Conservation (phyloP, 768 basidiomycete species). For the Mycena amicta region DNA sequence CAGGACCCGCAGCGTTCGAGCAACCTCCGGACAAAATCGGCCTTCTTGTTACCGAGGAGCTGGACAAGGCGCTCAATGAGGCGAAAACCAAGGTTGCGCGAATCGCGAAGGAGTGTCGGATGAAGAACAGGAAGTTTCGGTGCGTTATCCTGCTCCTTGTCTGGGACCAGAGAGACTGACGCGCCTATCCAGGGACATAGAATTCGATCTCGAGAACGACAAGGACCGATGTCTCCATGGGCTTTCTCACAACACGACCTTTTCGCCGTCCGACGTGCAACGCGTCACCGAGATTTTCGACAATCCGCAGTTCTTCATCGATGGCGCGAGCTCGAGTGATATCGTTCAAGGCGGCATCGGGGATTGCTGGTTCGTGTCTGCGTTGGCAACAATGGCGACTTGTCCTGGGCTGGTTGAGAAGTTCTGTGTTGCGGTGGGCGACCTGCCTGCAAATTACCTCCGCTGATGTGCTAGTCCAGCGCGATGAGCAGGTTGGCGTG, state of each 20-base stretch:
- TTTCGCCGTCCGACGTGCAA: slow-evolving; percentile 41
- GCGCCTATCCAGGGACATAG: slow-evolving; percentile 55
- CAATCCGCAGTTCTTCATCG: slow-evolving; percentile 51
- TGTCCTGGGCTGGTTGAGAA: slow-evolving; percentile 48
- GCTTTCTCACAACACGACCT: slow-evolving; percentile 24
- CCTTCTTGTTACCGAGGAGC: slow-evolving; percentile 45
- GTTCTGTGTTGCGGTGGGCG: slow-evolving; percentile 50
- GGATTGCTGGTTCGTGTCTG: slow-evolving; percentile 58
- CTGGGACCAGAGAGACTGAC: too few relatives aligned
- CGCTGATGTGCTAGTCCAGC: slow-evolving; percentile 37
- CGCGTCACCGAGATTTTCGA: slow-evolving; percentile 56
- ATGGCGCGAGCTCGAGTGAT: slow-evolving; percentile 45
- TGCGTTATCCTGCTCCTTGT: too few relatives aligned
- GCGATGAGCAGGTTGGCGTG: slow-evolving; percentile 54
- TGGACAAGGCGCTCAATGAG: slow-evolving; percentile 47
- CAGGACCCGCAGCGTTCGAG: slow-evolving; percentile 15
- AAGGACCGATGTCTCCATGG: slow-evolving; percentile 41
- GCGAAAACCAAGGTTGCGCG: slow-evolving; percentile 46
- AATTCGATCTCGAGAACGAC: slow-evolving; percentile 56
- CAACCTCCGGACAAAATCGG: slow-evolving; percentile 31
- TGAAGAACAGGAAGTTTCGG: slow-evolving; percentile 55
- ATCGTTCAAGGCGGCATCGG: slow-evolving; percentile 53
- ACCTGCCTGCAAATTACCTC: neutral
- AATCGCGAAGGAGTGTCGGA: slow-evolving; percentile 48
- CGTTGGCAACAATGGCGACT: slow-evolving; percentile 51